A percentile compares a stretch with the other conserved stretches of the same genome.
These are phyloP conservation scores for Solanum tarijense DNA, from an alignment of 257 asterid species.

Conservation along the genomic window DNA sequence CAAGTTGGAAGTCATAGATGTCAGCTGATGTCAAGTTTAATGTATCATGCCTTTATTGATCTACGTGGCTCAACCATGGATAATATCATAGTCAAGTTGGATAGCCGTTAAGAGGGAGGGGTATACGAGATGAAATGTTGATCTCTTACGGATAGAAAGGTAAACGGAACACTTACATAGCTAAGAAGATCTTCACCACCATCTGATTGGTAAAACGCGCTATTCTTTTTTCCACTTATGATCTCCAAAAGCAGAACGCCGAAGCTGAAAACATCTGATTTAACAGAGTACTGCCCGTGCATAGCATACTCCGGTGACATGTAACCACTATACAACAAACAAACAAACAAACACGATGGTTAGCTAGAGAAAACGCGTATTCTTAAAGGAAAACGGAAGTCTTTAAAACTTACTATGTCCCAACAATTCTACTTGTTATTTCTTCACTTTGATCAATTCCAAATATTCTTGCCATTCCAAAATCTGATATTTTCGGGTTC, in stretches of 20 bases:
- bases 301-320: conserved; percentile 16
- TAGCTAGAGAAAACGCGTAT: not conserved
- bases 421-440: conserved; percentile 7
- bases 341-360: not conserved
- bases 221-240: conserved; percentile 8
- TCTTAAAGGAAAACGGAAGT: not conserved
- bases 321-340: conserved; percentile 8
- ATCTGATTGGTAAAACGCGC: not conserved
- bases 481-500: conserved; percentile 24
- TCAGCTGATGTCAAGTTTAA: not conserved
- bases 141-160: not conserved
- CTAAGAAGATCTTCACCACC: not conserved
- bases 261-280: conserved; percentile 17
- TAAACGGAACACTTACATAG: conserved; percentile 8
- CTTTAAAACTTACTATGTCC: conserved; percentile 7
- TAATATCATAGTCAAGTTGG: not conserved
- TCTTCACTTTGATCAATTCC: conserved; percentile 4
- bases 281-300: conserved; percentile 3
- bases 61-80: not conserved
- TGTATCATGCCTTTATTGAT: not conserved
- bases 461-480: conserved; percentile 13
- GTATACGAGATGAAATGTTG: not conserved
- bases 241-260: conserved; percentile 15
- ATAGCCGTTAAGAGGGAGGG: not conserved
- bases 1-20: not conserved